Conservation (phyloP, 441 rosid species). For the Eutrema salsugineum region DNA sequence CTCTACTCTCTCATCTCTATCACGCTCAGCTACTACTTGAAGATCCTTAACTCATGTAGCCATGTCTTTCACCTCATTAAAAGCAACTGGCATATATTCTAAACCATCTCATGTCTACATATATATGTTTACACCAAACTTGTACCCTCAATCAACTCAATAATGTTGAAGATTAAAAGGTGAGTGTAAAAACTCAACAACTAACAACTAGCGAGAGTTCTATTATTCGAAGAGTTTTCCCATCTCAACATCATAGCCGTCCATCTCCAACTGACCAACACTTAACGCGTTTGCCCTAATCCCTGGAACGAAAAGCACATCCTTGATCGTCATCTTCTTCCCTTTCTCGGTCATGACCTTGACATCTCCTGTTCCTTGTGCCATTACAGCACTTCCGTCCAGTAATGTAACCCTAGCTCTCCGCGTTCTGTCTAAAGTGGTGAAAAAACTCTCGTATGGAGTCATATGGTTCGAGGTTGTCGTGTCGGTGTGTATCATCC, state of each 20-base stretch:
- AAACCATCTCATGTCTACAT: no score
- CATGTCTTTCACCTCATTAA: no score
- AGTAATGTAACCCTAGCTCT: not conserved
- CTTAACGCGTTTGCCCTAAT: conserved; percentile 6
- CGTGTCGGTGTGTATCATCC: not conserved
- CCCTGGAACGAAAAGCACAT: conserved; percentile 13
- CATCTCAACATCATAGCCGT: not conserved
- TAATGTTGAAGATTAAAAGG: no score
- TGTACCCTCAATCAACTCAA: no score
- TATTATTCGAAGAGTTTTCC: no score
- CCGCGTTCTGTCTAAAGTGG: not conserved
- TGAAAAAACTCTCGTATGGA: not conserved
- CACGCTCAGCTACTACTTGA: no score
- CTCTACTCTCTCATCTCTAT: not conserved
- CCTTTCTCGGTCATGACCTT: not conserved
- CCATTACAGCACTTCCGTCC: not conserved
- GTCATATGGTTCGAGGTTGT: conserved; percentile 8
- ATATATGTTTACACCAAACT: no score
- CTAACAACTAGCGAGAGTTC: no score
- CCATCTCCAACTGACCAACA: not conserved
- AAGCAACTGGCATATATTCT: no score
- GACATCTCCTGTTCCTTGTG: not conserved
- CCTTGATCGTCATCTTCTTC: not conserved
- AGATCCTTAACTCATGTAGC: no score
- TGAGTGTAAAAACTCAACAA: no score